Percentiles rank a stretch among this genome's conserved stretches.
phyloP scores from a whole-genome alignment of 441 rosid genomes.

The Gossypium trilobum region DNA sequence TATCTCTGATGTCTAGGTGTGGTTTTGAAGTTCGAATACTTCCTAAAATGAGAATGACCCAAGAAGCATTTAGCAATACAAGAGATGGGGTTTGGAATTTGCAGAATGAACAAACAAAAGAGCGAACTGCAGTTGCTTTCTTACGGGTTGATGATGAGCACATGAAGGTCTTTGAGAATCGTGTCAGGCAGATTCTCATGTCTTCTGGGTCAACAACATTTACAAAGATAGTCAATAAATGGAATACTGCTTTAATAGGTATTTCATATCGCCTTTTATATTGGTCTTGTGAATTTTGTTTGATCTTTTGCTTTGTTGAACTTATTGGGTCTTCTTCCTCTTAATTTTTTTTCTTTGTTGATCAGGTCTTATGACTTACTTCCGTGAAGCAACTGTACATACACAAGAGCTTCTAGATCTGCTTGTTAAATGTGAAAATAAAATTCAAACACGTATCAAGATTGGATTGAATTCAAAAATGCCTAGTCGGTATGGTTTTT shows the following conservation, averaged over 20 bases:
- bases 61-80: slow-evolving; percentile 94
- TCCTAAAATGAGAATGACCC: slow-evolving; percentile 97
- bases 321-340: background rate
- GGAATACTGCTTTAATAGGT: slow-evolving; percentile 98
- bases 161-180: slow-evolving; percentile 96
- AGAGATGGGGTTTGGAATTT: slow-evolving; percentile 97
- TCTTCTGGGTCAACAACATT: slow-evolving; percentile 97
- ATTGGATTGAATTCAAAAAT: slow-evolving; percentile 95
- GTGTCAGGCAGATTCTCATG: slow-evolving; percentile 99
- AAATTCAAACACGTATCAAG: slow-evolving; percentile 94
- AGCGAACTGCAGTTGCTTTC: slow-evolving; percentile 95
- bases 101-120: slow-evolving; percentile 98
- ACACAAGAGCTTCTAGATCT: slow-evolving; percentile 94
- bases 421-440: slow-evolving; percentile 93
- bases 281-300: background rate
- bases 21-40: slow-evolving; percentile 95
- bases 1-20: slow-evolving; percentile 46
- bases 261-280: background rate
- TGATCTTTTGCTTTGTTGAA: background rate
- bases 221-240: slow-evolving; percentile 92
- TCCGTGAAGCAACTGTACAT: slow-evolving; percentile 98
- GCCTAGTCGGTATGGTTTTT: slow-evolving; percentile 72
- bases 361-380: slow-evolving; percentile 93
- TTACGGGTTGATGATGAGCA: slow-evolving; percentile 95
- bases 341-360: background rate